These are phyloP conservation scores for Trypanosomatidae sp. DNA, from an alignment of 208 protist species.

Conservation along the genomic window DNA sequence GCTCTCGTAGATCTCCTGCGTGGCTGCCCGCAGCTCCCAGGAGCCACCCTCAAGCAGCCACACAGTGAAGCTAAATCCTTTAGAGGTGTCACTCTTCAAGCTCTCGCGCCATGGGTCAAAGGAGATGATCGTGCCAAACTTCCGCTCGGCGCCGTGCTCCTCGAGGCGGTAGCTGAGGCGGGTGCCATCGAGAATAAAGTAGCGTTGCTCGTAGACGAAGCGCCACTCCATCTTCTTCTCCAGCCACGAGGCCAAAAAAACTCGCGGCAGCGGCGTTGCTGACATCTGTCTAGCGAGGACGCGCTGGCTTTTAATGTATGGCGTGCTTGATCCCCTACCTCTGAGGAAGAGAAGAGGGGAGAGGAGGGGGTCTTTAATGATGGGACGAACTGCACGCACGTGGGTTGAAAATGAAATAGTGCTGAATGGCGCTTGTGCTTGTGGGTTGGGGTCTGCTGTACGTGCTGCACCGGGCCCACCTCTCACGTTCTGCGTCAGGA, in stretches of 20 bases:
- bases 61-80: constrained; percentile 49
- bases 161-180: constrained; percentile 61
- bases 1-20: constrained; percentile 39
- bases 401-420: background rate
- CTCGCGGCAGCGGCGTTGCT: constrained; percentile 9
- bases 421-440: background rate
- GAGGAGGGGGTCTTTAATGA: background rate
- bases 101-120: constrained; percentile 32
- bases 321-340: background rate
- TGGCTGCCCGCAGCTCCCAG: constrained; percentile 65
- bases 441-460: background rate
- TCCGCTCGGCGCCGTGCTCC: constrained; percentile 47
- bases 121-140: constrained; percentile 56
- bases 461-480: background rate
- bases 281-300: background rate
- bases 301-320: background rate
- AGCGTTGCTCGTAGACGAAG: constrained; percentile 67
- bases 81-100: constrained; percentile 10
- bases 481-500: background rate
- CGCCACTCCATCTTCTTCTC: constrained; percentile 85
- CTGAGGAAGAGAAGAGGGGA: background rate
- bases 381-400: background rate
- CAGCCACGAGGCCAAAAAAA: constrained; percentile 50
- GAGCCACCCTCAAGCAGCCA: constrained; percentile 73
- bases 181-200: constrained; percentile 53